phyloP scores from a whole-genome alignment of 306 rosid genomes.

The Glycyrrhiza uralensis region DNA sequence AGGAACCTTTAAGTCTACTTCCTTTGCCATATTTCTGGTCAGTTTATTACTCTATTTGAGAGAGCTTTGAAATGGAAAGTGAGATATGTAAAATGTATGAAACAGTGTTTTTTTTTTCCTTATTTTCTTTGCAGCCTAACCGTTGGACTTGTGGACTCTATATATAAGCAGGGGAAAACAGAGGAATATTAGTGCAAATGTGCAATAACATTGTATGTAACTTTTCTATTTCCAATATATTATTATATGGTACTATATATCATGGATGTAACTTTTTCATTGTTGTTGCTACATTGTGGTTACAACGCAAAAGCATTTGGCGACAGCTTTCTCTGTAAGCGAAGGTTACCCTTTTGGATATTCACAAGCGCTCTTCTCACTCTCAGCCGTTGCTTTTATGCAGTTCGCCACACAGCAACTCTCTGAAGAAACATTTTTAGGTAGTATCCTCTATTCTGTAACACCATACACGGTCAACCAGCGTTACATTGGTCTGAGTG shows the following conservation, averaged over 20 bases:
- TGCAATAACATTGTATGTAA: neutral
- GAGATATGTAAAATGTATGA: neutral
- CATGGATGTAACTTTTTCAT: neutral
- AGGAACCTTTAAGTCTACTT: conserved; percentile 33
- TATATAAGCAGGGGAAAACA: conserved; percentile 29
- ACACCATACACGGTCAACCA: too few species aligned
- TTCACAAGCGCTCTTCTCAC: neutral
- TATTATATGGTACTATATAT: neutral
- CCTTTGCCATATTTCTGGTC: conserved; percentile 32
- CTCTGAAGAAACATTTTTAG: too few species aligned
- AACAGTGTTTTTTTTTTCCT: neutral
- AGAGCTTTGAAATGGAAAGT: neutral
- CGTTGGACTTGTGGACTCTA: neutral
- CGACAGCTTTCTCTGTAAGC: conserved; percentile 39
- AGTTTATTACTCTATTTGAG: too few species aligned
- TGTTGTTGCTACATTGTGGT: too few species aligned
- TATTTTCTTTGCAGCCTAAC: neutral
- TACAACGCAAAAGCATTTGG: conserved; percentile 35
- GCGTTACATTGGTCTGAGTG: too few species aligned
- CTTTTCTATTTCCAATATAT: neutral
- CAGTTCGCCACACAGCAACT: neutral
- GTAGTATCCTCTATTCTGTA: too few species aligned
- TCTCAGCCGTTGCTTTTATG: neutral
- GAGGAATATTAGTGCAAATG: too few species aligned
- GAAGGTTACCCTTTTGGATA: neutral